Percentiles rank a stretch among this genome's conserved stretches.
Conservation (phyloP, 805 yeast species). For the Teunomyces funiuensis region DNA sequence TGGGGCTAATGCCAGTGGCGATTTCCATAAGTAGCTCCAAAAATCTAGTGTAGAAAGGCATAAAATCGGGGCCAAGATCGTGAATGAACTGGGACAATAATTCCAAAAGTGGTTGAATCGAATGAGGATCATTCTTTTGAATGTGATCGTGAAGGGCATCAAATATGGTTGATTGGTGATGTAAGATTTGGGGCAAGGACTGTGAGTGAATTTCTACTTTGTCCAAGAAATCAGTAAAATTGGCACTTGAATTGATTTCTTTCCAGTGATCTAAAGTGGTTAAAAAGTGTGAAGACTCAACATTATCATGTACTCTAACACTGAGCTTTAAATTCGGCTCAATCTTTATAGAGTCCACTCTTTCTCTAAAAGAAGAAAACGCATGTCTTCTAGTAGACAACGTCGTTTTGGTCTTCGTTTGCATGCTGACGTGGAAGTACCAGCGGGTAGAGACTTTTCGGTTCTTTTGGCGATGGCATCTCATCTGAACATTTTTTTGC, state of each 20-base stretch:
- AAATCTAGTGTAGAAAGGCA: slow-evolving; percentile 61
- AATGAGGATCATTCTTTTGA: slow-evolving; percentile 57
- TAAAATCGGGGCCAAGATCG: slow-evolving; percentile 89
- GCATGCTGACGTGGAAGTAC: background rate
- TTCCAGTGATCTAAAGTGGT: slow-evolving; percentile 83
- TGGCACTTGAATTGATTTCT: slow-evolving; percentile 77
- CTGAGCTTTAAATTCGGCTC: slow-evolving; percentile 62
- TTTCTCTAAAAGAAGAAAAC: slow-evolving; percentile 76
- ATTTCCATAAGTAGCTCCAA: slow-evolving; percentile 51
- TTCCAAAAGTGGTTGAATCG: slow-evolving; percentile 81
- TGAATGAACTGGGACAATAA: slow-evolving; percentile 79
- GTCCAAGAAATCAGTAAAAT: slow-evolving; percentile 62
- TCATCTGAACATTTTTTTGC: slow-evolving; percentile 9
- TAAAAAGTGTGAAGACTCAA: slow-evolving; percentile 74
- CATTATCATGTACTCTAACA: slow-evolving; percentile 65
- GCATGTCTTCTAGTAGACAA: slow-evolving; percentile 57
- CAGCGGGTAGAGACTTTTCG: background rate
- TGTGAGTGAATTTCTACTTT: slow-evolving; percentile 55
- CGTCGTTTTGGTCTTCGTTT: slow-evolving; percentile 39
- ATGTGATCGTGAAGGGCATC: slow-evolving; percentile 49
- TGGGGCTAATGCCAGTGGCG: slow-evolving; percentile 36
- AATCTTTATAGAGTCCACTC: slow-evolving; percentile 79
- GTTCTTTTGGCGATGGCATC: slow-evolving; percentile 10
- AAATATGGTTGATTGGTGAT: slow-evolving; percentile 64
- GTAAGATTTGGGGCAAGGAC: slow-evolving; percentile 77